These are phyloP conservation scores for Colletotrichum melonis DNA, from an alignment of 2,329 filamentous ascomycete species.

Conservation along the genomic window DNA sequence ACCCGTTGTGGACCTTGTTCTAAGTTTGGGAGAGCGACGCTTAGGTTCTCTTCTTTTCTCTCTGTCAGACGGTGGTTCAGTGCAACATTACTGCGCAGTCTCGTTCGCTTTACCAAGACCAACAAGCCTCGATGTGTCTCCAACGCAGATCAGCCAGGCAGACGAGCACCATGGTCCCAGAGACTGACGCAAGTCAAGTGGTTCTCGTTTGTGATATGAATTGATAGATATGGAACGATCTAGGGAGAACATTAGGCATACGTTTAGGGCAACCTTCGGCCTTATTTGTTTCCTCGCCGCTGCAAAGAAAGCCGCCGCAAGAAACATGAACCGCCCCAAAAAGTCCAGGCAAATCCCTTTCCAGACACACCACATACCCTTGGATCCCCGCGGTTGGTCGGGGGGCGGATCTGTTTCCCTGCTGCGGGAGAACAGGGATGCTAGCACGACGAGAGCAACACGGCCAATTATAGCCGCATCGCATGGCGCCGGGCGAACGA, in stretches of 20 bases:
- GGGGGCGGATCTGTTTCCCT: conserved; percentile 4
- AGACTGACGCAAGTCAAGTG: background rate
- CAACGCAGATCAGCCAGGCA: background rate
- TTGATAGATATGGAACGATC: background rate
- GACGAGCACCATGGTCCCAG: background rate
- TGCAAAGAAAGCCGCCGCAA: background rate
- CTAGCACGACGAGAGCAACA: background rate
- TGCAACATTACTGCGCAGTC: background rate
- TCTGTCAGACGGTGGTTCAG: background rate
- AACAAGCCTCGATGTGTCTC: background rate
- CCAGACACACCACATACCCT: background rate
- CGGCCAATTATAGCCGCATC: conserved; percentile 24
- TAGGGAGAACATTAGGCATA: background rate
- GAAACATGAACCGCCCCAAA: background rate
- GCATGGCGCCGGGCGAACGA: background rate
- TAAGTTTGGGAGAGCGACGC: background rate
- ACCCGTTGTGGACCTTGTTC: background rate
- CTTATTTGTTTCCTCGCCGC: background rate
- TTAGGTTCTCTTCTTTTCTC: background rate
- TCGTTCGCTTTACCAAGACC: background rate
- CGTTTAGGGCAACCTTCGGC: background rate
- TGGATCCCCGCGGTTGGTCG: background rate
- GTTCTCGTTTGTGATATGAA: background rate
- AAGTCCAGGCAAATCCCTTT: background rate
- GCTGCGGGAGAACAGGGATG: conserved; percentile 9